phyloP scores from a whole-genome alignment of 805 yeast species.

The Blastobotrys terrestris region DNA sequence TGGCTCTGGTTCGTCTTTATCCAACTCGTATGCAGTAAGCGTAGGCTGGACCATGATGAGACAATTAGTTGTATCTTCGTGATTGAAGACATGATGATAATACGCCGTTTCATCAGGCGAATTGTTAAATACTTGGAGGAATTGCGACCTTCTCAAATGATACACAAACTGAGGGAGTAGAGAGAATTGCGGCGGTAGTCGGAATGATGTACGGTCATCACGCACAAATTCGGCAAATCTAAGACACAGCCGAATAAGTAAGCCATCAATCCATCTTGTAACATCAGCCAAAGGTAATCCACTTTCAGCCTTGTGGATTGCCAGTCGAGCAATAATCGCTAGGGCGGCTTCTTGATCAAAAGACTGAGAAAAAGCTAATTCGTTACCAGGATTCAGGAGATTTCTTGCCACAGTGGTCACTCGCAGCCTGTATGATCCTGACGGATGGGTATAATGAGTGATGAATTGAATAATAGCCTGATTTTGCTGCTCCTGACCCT shows the following conservation, averaged over 20 bases:
- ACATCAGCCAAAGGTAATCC: slow-evolving; percentile 81
- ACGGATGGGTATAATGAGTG: slow-evolving; percentile 83
- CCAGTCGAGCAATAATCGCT: slow-evolving; percentile 77
- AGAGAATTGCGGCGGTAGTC: slow-evolving; percentile 69
- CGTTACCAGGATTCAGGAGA: slow-evolving; percentile 39
- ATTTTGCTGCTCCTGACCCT: slow-evolving; percentile 12
- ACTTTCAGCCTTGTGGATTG: slow-evolving; percentile 67
- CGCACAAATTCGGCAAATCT: slow-evolving; percentile 82
- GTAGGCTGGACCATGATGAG: slow-evolving; percentile 95
- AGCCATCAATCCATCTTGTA: slow-evolving; percentile 84
- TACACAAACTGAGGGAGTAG: slow-evolving; percentile 91
- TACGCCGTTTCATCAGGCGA: slow-evolving; percentile 97
- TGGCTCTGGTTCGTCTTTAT: slow-evolving; percentile 69
- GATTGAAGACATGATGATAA: slow-evolving; percentile 78
- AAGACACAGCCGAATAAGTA: slow-evolving; percentile 74
- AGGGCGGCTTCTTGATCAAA: slow-evolving; percentile 98
- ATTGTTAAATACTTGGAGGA: slow-evolving; percentile 86
- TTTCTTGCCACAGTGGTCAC: slow-evolving; percentile 71
- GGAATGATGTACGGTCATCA: slow-evolving; percentile 71
- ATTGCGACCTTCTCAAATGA: slow-evolving; percentile 88
- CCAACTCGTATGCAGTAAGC: slow-evolving; percentile 71
- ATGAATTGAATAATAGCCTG: slow-evolving; percentile 59
- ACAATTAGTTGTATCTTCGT: slow-evolving; percentile 87
- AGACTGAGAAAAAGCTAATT: slow-evolving; percentile 43
- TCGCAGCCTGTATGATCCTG: slow-evolving; percentile 75